Conservation (phyloP, 768 basidiomycete species). For the Suillus brevipes region DNA sequence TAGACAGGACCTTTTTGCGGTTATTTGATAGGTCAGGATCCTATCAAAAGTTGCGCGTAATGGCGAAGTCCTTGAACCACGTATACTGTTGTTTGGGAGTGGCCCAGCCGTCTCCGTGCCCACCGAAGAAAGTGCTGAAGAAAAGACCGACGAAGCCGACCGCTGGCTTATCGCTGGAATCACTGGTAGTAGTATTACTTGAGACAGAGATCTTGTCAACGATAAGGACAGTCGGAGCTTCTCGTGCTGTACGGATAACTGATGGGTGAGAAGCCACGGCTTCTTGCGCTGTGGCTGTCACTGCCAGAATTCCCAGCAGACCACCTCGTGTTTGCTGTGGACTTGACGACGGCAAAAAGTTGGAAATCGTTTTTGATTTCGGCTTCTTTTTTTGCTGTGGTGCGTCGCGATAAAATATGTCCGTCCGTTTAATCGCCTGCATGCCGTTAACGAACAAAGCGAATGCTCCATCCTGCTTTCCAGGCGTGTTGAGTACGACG, state of each 20-base stretch:
- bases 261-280: background rate
- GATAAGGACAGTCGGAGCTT: background rate
- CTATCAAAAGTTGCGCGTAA: constrained; percentile 34
- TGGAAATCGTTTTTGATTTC: constrained; percentile 1
- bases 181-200: background rate
- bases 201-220: background rate
- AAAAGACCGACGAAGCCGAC: constrained; percentile 60
- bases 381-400: constrained; percentile 10
- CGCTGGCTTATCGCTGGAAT: constrained; percentile 14
- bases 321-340: constrained; percentile 1
- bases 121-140: constrained; percentile 85
- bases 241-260: background rate
- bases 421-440: constrained; percentile 50
- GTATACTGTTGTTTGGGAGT: constrained; percentile 73
- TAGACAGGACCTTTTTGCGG: background rate
- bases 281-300: background rate
- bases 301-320: background rate
- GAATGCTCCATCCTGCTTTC: constrained; percentile 66
- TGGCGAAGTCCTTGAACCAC: constrained; percentile 73
- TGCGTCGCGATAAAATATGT: constrained; percentile 62
- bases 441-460: constrained; percentile 61
- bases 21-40: background rate
- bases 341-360: background rate
- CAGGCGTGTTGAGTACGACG: constrained; percentile 73
- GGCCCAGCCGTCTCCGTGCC: constrained; percentile 63